These are phyloP conservation scores for Halophytophthora polymorphica DNA, from an alignment of 352 stramenopile genomes.

Conservation along the genomic window DNA sequence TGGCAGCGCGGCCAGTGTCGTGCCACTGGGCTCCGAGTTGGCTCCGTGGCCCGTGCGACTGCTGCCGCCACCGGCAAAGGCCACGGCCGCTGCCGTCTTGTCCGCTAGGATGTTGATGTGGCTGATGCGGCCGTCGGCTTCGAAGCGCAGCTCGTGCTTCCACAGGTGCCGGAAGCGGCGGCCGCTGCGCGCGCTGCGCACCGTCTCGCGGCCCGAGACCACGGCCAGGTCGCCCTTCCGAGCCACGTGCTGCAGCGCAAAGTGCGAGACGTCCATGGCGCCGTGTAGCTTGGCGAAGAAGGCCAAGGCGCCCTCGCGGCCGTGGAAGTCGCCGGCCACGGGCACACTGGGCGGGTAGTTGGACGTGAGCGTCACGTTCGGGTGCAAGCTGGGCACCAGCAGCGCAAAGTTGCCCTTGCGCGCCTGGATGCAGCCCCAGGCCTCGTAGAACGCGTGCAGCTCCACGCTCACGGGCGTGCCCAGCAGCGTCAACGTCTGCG, in stretches of 20 bases:
- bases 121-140: constrained; percentile 72
- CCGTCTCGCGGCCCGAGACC: constrained; percentile 72
- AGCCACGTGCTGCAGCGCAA: constrained; percentile 64
- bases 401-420: constrained; percentile 80
- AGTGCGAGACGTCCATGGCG: constrained; percentile 69
- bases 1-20: constrained; percentile 43
- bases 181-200: constrained; percentile 63
- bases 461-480: constrained; percentile 57
- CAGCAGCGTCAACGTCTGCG: constrained; percentile 47
- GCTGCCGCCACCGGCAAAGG: constrained; percentile 49
- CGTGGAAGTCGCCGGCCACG: constrained; percentile 69
- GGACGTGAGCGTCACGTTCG: constrained; percentile 71
- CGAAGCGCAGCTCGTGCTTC: constrained; percentile 82
- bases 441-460: constrained; percentile 66
- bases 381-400: constrained; percentile 73
- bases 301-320: constrained; percentile 52
- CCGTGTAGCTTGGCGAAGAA: constrained; percentile 75
- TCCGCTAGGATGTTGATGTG: constrained; percentile 87
- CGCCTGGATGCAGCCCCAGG: constrained; percentile 67
- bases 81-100: constrained; percentile 71
- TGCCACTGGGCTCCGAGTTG: constrained; percentile 40
- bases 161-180: constrained; percentile 79
- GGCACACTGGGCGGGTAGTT: constrained; percentile 73
- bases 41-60: constrained; percentile 21
- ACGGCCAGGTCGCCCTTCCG: constrained; percentile 70